Evolutionary conservation across 2,329 filamentous ascomycete genomes (phyloP).

Genomic region (Colletotrichum orchidophilum): DNA sequence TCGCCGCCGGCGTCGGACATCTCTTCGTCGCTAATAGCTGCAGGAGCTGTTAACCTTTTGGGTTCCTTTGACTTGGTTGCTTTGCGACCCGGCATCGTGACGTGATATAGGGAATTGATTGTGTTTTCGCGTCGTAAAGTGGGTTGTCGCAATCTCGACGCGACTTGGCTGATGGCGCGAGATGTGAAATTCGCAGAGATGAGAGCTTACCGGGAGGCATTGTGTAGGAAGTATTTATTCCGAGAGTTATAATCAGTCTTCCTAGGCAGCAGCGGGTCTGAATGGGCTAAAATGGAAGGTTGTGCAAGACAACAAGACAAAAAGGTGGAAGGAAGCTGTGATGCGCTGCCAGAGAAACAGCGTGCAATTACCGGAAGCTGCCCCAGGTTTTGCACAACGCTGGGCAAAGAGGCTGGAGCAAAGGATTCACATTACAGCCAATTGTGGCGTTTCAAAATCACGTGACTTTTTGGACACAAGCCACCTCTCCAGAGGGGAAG

Average conservation of each 20-base stretch:
- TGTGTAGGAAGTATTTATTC: not conserved
- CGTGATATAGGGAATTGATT: not conserved
- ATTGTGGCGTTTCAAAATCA: not conserved
- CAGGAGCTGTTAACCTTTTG: slow-evolving; percentile 11
- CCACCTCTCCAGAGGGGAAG: slow-evolving; percentile 14
- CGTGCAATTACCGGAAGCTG: not conserved
- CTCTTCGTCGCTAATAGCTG: slow-evolving; percentile 50
- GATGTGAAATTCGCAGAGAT: not conserved
- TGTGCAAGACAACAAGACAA: not conserved
- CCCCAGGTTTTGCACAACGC: not conserved
- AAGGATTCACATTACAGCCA: not conserved
- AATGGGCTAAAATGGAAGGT: not conserved
- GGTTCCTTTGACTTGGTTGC: not conserved
- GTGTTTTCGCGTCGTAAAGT: not conserved
- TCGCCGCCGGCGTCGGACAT: slow-evolving; percentile 40
- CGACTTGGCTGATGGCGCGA: not conserved
- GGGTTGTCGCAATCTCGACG: slow-evolving; percentile 13
- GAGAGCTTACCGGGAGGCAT: slow-evolving; percentile 34
- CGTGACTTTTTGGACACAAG: not conserved
- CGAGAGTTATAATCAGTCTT: not conserved
- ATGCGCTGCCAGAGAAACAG: not conserved
- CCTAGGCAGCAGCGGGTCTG: not conserved
- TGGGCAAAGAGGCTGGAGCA: not conserved
- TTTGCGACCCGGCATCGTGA: slow-evolving; percentile 6
- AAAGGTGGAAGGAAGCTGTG: not conserved